Conservation (phyloP, 768 basidiomycete species). For the Tricholoma matsutake region DNA sequence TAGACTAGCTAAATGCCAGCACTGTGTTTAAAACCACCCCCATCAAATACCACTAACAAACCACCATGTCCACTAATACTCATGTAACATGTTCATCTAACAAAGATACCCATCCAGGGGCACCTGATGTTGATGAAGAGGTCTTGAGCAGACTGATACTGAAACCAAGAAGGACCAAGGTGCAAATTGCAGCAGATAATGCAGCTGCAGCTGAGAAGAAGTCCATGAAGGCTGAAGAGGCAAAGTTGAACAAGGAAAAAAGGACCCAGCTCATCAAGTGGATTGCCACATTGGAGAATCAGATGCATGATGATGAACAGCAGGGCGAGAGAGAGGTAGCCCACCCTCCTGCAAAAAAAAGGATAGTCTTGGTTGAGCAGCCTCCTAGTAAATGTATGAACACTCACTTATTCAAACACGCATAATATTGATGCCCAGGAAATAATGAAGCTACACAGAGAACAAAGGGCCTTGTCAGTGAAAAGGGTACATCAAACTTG, state of each 20-base stretch:
- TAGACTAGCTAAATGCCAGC: neutral
- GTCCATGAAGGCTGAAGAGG: neutral
- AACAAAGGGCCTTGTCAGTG: neutral
- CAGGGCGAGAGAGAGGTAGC: neutral
- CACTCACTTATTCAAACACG: neutral
- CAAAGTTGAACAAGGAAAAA: neutral
- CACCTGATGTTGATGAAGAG: slow-evolving; percentile 2
- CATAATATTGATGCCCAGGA: neutral
- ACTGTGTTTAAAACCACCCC: neutral
- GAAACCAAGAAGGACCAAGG: slow-evolving; percentile 1
- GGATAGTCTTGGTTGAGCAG: neutral
- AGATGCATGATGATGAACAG: neutral
- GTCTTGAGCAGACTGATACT: neutral
- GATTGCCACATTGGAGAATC: slow-evolving; percentile 1
- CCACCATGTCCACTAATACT: neutral
- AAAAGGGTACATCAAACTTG: neutral
- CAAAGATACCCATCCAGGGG: slow-evolving; percentile 3
- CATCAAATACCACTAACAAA: neutral
- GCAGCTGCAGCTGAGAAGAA: neutral
- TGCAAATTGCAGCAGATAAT: neutral
- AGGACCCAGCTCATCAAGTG: neutral
- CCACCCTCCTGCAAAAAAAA: slow-evolving; percentile 1
- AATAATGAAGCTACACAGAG: neutral
- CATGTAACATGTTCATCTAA: neutral
- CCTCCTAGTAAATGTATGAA: neutral